Conservation (phyloP, 2,329 filamentous ascomycete species). For the Neoarthrinium moseri region DNA sequence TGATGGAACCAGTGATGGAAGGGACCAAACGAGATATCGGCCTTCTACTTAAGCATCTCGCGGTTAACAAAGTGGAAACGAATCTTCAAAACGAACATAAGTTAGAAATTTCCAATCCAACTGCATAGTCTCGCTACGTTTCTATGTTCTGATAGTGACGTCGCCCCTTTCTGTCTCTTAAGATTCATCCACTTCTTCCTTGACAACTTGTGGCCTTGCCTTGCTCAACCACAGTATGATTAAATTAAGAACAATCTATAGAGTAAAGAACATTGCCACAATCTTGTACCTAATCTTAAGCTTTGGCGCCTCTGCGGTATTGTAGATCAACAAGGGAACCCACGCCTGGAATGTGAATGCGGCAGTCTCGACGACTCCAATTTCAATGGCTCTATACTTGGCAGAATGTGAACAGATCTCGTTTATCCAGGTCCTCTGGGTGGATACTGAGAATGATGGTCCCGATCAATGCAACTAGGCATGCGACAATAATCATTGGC, state of each 20-base stretch:
- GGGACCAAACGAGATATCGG: too few relatives aligned
- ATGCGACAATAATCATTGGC: slow-evolving; percentile 52
- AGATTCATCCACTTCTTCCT: not conserved
- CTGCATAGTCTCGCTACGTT: too few relatives aligned
- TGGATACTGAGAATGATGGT: slow-evolving; percentile 33
- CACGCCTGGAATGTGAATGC: slow-evolving; percentile 44
- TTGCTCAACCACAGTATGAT: slow-evolving; percentile 13
- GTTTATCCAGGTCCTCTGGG: slow-evolving; percentile 43
- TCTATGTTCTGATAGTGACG: too few relatives aligned
- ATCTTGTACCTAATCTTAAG: slow-evolving; percentile 36
- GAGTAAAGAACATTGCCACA: slow-evolving; percentile 15
- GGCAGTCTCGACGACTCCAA: slow-evolving; percentile 46
- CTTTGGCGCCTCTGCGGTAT: slow-evolving; percentile 33
- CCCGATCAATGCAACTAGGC: slow-evolving; percentile 31
- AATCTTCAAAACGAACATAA: too few relatives aligned
- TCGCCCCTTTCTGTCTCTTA: too few relatives aligned
- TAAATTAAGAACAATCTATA: slow-evolving; percentile 15
- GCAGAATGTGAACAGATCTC: slow-evolving; percentile 43
- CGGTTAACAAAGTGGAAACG: too few relatives aligned
- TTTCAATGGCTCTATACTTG: slow-evolving; percentile 47
- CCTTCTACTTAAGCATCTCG: too few relatives aligned
- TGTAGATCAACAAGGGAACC: slow-evolving; percentile 37
- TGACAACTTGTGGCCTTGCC: slow-evolving; percentile 9
- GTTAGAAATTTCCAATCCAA: too few relatives aligned
- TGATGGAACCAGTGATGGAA: too few relatives aligned